phyloP scores from a whole-genome alignment of 2,329 filamentous ascomycete species.

The Tetracladium maxilliforme region DNA sequence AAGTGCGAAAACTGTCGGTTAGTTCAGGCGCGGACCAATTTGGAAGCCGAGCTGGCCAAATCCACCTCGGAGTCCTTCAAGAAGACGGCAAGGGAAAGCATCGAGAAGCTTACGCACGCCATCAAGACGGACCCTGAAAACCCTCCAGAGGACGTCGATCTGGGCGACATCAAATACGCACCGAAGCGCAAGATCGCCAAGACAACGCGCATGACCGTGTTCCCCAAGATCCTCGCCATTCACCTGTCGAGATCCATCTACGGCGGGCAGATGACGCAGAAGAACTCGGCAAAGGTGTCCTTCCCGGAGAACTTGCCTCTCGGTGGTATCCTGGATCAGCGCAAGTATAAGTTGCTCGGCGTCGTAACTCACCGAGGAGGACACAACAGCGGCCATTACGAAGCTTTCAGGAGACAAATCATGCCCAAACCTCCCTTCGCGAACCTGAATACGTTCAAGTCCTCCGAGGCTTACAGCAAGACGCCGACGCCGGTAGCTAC shows the following conservation, averaged over 20 bases:
- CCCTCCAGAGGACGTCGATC: conserved; percentile 52
- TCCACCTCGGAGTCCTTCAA: conserved; percentile 36
- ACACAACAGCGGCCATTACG: conserved; percentile 93
- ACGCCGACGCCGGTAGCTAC: conserved; percentile 1
- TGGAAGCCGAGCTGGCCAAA: conserved; percentile 42
- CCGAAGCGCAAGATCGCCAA: conserved; percentile 77
- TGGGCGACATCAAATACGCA: conserved; percentile 61
- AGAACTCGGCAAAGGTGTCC: conserved; percentile 86
- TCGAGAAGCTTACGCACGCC: conserved; percentile 51
- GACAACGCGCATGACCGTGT: conserved; percentile 73
- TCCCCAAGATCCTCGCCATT: conserved; percentile 81
- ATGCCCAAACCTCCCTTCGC: conserved; percentile 66
- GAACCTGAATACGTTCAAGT: conserved; percentile 66
- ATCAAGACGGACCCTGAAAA: conserved; percentile 73
- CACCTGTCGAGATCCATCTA: conserved; percentile 92
- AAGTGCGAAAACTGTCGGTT: conserved; percentile 87
- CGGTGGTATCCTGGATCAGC: conserved; percentile 63
- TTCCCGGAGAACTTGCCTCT: conserved; percentile 81
- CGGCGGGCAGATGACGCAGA: conserved; percentile 64
- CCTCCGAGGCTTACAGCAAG: conserved; percentile 59
- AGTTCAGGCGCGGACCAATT: conserved; percentile 56
- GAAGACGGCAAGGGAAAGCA: conserved; percentile 36
- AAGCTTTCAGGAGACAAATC: conserved; percentile 83
- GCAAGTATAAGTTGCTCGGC: conserved; percentile 70
- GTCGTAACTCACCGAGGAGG: conserved; percentile 91